These are phyloP conservation scores for Neoscytalidium dimidiatum DNA, from an alignment of 2,329 filamentous ascomycete genomes.

Conservation along the genomic window DNA sequence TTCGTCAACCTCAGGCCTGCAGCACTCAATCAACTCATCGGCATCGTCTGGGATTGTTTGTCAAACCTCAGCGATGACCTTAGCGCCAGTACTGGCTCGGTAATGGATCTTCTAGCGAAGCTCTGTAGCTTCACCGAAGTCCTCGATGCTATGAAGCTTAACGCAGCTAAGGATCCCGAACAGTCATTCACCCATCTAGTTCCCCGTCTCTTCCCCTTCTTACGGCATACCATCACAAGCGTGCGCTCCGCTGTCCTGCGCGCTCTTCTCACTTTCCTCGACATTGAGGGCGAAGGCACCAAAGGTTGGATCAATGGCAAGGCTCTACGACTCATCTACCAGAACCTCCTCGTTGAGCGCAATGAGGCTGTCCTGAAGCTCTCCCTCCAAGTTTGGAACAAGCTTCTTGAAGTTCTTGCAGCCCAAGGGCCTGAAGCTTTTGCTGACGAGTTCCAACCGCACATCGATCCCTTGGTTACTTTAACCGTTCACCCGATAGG, in stretches of 20 bases:
- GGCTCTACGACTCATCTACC: constrained; percentile 84
- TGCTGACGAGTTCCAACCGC: constrained; percentile 70
- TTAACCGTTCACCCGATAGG: constrained; percentile 89
- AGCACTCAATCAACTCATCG: constrained; percentile 79
- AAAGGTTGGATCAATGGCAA: constrained; percentile 92
- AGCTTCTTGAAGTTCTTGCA: constrained; percentile 70
- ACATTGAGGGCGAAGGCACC: constrained; percentile 75
- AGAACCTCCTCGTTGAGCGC: constrained; percentile 91
- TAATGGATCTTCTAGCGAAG: constrained; percentile 97
- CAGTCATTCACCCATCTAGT: constrained; percentile 92
- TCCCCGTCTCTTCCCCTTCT: constrained; percentile 90
- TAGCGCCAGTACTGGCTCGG: constrained; percentile 94
- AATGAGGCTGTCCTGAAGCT: constrained; percentile 79
- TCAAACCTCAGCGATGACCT: constrained; percentile 96
- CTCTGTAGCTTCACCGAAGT: constrained; percentile 94
- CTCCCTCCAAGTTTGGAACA: constrained; percentile 84
- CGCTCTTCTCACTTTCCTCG: constrained; percentile 88
- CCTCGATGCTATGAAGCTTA: constrained; percentile 88
- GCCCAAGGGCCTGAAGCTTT: constrained; percentile 63
- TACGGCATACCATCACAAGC: constrained; percentile 94
- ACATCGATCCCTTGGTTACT: constrained; percentile 79
- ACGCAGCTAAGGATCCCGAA: constrained; percentile 78
- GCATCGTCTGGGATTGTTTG: constrained; percentile 96
- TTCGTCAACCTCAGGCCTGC: constrained; percentile 82
- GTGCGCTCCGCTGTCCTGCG: constrained; percentile 92